phyloP scores from a whole-genome alignment of 1,284 basidiomycete genomes.

The Leccinum subspadiceum region DNA sequence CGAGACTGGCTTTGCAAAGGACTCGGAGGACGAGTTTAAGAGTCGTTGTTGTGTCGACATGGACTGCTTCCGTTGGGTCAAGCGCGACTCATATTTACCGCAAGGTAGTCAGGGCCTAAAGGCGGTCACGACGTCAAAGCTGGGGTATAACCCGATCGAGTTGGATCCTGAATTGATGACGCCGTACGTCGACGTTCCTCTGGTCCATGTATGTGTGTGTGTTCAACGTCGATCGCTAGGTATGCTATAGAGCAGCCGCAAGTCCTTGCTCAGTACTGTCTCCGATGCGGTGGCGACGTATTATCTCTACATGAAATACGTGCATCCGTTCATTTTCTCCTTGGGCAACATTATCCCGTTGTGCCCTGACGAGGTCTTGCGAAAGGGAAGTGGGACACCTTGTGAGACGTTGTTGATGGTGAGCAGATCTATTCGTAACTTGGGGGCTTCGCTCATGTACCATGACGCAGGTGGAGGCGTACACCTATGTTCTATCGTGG shows the following conservation, averaged over 20 bases:
- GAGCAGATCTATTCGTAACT: slow-evolving; percentile 23
- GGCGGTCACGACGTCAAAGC: slow-evolving; percentile 94
- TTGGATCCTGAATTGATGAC: slow-evolving; percentile 99
- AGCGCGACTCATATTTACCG: slow-evolving; percentile 98
- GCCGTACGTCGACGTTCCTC: slow-evolving; percentile 57
- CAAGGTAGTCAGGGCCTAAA: slow-evolving; percentile 99
- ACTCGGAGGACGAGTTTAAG: slow-evolving; percentile 96
- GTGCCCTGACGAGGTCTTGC: slow-evolving; percentile 93
- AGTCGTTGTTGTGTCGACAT: slow-evolving; percentile 93
- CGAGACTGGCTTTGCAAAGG: slow-evolving; percentile 91
- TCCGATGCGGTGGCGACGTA: slow-evolving; percentile 99
- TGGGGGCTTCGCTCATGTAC: slow-evolving; percentile 3
- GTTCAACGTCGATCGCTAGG: slow-evolving; percentile 40
- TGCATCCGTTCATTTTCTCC: slow-evolving; percentile 99
- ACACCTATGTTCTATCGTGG: slow-evolving; percentile 25
- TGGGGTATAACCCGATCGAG: slow-evolving; percentile 97
- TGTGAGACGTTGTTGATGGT: slow-evolving; percentile 99
- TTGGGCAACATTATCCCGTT: slow-evolving; percentile 99
- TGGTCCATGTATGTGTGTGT: neutral
- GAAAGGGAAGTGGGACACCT: slow-evolving; percentile 95
- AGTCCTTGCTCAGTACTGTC: slow-evolving; percentile 94
- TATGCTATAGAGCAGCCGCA: slow-evolving; percentile 98
- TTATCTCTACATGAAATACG: slow-evolving; percentile 99
- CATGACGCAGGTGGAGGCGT: slow-evolving; percentile 86
- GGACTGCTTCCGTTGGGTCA: slow-evolving; percentile 99